Conservation (phyloP, 257 asterid species). For the Lantana camara region DNA sequence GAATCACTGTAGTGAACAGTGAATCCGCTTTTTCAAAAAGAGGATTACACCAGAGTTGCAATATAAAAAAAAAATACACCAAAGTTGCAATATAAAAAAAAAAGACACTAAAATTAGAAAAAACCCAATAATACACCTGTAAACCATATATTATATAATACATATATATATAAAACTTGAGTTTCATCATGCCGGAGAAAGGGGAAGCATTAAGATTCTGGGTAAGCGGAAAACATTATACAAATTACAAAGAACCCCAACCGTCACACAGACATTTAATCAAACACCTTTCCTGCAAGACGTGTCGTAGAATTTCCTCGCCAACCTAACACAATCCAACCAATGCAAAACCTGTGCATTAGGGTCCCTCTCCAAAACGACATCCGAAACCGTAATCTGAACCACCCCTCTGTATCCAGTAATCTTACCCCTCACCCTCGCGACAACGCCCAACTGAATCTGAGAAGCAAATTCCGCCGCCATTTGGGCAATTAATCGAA, state of each 20-base stretch:
- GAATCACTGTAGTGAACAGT: no score
- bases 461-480: slow-evolving; percentile 48
- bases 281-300: slow-evolving; percentile 11
- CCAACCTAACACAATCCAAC: slow-evolving; percentile 43
- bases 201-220: background rate
- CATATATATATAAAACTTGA: no score
- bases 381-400: slow-evolving; percentile 81
- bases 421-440: slow-evolving; percentile 77
- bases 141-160: no score
- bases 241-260: background rate
- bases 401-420: slow-evolving; percentile 49
- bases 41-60: no score
- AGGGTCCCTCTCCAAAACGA: slow-evolving; percentile 68
- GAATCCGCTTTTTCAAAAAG: no score
- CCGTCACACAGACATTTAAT: background rate
- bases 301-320: slow-evolving; percentile 36
- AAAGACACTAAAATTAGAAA: no score
- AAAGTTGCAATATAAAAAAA: no score
- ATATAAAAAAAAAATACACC: no score
- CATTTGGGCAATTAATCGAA: slow-evolving; percentile 63
- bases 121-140: no score
- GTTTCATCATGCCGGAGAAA: no score
- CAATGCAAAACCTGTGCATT: slow-evolving; percentile 77
- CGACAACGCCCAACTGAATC: slow-evolving; percentile 64
- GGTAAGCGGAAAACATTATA: background rate